phyloP scores from a whole-genome alignment of 2,329 filamentous ascomycete species.

The Venturiaceae sp. region DNA sequence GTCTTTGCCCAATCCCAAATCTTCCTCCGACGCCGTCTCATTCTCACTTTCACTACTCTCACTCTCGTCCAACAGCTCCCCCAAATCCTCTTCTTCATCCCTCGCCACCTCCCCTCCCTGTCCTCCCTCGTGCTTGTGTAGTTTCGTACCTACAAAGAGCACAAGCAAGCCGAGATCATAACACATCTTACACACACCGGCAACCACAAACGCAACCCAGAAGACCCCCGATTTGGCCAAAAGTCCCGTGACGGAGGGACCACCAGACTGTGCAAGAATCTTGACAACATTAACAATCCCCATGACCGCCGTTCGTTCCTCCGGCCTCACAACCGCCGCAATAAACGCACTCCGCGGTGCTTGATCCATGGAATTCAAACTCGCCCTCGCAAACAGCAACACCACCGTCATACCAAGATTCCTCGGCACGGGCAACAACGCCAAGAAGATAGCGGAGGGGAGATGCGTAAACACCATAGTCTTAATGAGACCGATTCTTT shows the following conservation, averaged over 20 bases:
- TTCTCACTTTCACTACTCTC: no score
- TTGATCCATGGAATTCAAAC: constrained; percentile 61
- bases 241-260: constrained; percentile 24
- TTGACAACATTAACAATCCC: constrained; percentile 54
- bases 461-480: constrained; percentile 37
- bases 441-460: constrained; percentile 47
- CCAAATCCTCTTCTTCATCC: not conserved
- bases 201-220: constrained; percentile 28
- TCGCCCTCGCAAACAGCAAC: constrained; percentile 49
- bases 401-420: constrained; percentile 42
- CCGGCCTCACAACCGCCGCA: constrained; percentile 53
- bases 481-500: constrained; percentile 47
- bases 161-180: constrained; percentile 18
- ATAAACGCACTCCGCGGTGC: constrained; percentile 57
- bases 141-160: not conserved
- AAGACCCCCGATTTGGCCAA: constrained; percentile 22
- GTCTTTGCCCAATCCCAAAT: not conserved
- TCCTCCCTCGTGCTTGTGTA: not conserved
- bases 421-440: constrained; percentile 44
- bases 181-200: constrained; percentile 22
- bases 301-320: constrained; percentile 61
- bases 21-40: no score
- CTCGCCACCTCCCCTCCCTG: not conserved
- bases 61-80: not conserved
- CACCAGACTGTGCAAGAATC: constrained; percentile 45